Conservation (phyloP, 1,284 basidiomycete genomes). For the Leccinum fuscescens region DNA sequence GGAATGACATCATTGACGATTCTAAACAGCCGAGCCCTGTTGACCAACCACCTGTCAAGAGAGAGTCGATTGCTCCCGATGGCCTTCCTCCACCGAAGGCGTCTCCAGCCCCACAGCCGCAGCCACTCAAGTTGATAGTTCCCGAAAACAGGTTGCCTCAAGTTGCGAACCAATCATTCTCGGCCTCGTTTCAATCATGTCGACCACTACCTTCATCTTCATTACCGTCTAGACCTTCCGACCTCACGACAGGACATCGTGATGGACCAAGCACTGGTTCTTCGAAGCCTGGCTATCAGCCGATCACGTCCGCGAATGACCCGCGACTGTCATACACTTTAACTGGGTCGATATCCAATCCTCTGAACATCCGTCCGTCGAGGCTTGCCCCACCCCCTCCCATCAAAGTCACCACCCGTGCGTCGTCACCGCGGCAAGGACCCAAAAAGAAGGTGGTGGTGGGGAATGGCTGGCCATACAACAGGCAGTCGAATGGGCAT, state of each 20-base stretch:
- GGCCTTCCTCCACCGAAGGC: slow-evolving; percentile 10
- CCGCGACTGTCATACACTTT: slow-evolving; percentile 39
- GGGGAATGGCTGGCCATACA: slow-evolving; percentile 37
- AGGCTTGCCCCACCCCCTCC: slow-evolving; percentile 12
- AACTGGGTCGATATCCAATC: slow-evolving; percentile 45
- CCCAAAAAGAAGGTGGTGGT: slow-evolving; percentile 32
- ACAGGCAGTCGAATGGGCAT: slow-evolving; percentile 27
- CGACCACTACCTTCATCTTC: slow-evolving; percentile 9
- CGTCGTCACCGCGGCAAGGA: slow-evolving; percentile 14
- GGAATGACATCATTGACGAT: background rate
- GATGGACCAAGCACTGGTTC: slow-evolving; percentile 2
- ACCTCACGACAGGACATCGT: slow-evolving; percentile 11
- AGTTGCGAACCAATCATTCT: slow-evolving; percentile 8
- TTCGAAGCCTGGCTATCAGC: slow-evolving; percentile 23
- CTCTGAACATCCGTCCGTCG: slow-evolving; percentile 51
- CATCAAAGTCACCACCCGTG: slow-evolving; percentile 9
- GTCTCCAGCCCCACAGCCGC: slow-evolving; percentile 10
- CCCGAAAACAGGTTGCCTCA: slow-evolving; percentile 14
- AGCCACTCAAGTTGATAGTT: slow-evolving; percentile 6
- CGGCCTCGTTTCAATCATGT: slow-evolving; percentile 14
- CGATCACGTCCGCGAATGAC: slow-evolving; percentile 37
- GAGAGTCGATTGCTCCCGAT: slow-evolving; percentile 17
- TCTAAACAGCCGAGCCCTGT: slow-evolving; percentile 13
- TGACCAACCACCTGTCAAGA: slow-evolving; percentile 21
- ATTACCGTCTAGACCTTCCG: slow-evolving; percentile 20